Conservation (phyloP, 768 basidiomycete genomes). For the Pisolithus microcarpus region DNA sequence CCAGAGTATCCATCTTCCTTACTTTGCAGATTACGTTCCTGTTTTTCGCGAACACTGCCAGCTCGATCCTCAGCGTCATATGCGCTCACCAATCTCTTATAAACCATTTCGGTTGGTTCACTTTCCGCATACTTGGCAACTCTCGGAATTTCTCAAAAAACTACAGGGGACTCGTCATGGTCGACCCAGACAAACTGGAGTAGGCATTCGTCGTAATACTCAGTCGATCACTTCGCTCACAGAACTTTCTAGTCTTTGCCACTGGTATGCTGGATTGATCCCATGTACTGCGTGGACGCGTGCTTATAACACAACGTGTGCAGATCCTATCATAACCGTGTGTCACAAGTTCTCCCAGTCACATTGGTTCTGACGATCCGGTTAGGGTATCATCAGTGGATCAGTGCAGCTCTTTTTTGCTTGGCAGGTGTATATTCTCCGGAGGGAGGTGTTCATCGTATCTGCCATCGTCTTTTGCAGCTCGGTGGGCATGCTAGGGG, state of each 20-base stretch:
- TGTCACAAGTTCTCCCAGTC: not conserved
- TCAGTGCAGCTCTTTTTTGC: conserved; percentile 41
- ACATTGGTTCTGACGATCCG: not conserved
- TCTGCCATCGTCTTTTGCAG: conserved; percentile 10
- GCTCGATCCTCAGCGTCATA: conserved; percentile 36
- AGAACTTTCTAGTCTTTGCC: conserved; percentile 31
- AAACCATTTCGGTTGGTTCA: conserved; percentile 34
- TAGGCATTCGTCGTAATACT: conserved; percentile 9
- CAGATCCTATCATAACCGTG: conserved; percentile 41
- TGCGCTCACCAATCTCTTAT: conserved; percentile 43
- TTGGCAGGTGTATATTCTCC: conserved; percentile 30
- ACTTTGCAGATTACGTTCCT: conserved; percentile 31
- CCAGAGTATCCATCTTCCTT: not conserved
- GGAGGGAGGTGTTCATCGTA: conserved; percentile 21
- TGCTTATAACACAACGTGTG: not conserved
- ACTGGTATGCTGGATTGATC: conserved; percentile 27
- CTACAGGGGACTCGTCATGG: conserved; percentile 21
- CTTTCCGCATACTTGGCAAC: not conserved
- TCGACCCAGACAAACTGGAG: conserved; percentile 29
- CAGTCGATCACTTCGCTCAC: not conserved
- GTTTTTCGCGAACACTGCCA: conserved; percentile 40
- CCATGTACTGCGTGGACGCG: not conserved
- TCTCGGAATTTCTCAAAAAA: not conserved
- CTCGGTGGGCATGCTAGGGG: conserved; percentile 21
- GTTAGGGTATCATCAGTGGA: conserved; percentile 35